Evolutionary conservation across 176 grass and related monocot genomes (phyloP), one percentile per base, ranked within the genome.

Genomic region (Melocanna baccifera): DNA sequence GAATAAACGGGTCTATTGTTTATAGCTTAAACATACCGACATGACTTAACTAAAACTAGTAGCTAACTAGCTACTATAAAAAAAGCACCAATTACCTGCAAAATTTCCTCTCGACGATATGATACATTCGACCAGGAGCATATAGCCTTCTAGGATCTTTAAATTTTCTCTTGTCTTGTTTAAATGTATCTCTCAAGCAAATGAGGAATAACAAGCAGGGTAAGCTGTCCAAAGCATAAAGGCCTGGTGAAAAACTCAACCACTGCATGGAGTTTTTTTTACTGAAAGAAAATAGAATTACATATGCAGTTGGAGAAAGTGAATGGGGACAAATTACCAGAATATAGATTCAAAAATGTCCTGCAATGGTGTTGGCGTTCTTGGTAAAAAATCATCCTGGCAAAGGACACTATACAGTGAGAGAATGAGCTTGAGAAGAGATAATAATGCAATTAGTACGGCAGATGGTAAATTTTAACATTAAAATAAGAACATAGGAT

Each of bases 371-470:
- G 97, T 99, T 57, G 97, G 80, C 15, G 91, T 96, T 92, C 97
- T 99, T 84, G 97, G 97, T 82, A 99, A 89, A 86, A 99, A 99
- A 71, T 99, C 97, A 91, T 99, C 97, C 97, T 99, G 84, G 16
- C 84, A 83, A 67, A 71, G 64, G 8, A 56, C 4, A 84, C 0
- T 6, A 9, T 42, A 58, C 9, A 41, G 67, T 83, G 7, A 86
- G 74, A n/a, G 5, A 25, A 53, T 41, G 37, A 36, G 18, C 4
- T 75, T 84, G 9, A 28, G 14, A 75, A 42, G n/a, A 62, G 5
- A 69, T 51, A 4, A 72, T 39, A 48, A 78, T 45, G 22, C 12
- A 19, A 78, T 30, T 29, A 14, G 32, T 20, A 26, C 50, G 0
- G 9, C 29, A 83, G 11, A 85, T 80, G 77, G 45, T 73, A 82